These are phyloP conservation scores for Aristolochia fimbriata DNA, from an alignment of 164 flowering plant genomes.

Conservation along the genomic window DNA sequence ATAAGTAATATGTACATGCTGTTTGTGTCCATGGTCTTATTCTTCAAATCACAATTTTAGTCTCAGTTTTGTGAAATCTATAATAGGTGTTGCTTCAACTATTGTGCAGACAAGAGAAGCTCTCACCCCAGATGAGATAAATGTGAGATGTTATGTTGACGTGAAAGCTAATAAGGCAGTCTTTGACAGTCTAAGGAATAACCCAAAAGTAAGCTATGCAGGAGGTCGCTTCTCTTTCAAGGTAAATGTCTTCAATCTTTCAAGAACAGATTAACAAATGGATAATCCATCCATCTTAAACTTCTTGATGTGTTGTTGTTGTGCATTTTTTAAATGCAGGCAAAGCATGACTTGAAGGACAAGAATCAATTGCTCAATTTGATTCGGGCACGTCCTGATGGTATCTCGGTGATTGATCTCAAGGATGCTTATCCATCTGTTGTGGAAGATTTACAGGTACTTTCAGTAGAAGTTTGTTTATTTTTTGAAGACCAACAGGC, in stretches of 20 bases:
- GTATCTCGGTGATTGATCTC: conserved; percentile 54
- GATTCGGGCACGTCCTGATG: conserved; percentile 48
- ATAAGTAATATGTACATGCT: too few species aligned
- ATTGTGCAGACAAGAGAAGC: conserved; percentile 52
- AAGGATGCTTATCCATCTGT: conserved; percentile 62
- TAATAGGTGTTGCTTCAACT: not conserved
- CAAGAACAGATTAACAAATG: not conserved
- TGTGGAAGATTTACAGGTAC: conserved; percentile 63
- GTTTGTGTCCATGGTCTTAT: not conserved
- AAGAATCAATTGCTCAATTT: conserved; percentile 28
- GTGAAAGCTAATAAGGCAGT: conserved; percentile 50
- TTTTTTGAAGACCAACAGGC: not conserved
- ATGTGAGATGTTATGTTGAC: conserved; percentile 63
- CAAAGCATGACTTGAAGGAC: conserved; percentile 65
- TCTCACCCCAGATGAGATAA: conserved; percentile 57
- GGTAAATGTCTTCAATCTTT: conserved; percentile 21
- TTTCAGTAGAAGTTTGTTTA: too few species aligned
- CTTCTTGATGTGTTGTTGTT: not conserved
- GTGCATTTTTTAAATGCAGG: conserved; percentile 21
- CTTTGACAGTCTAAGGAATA: conserved; percentile 57
- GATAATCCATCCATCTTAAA: not conserved
- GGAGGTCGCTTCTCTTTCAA: conserved; percentile 64
- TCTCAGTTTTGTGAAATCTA: not conserved
- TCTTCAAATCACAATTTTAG: not conserved
- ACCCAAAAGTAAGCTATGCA: conserved; percentile 56